Percentiles rank a stretch among this genome's conserved stretches.
These are phyloP conservation scores for Jaltomata sinuosa DNA, from an alignment of 257 asterid genomes.

Conservation along the genomic window DNA sequence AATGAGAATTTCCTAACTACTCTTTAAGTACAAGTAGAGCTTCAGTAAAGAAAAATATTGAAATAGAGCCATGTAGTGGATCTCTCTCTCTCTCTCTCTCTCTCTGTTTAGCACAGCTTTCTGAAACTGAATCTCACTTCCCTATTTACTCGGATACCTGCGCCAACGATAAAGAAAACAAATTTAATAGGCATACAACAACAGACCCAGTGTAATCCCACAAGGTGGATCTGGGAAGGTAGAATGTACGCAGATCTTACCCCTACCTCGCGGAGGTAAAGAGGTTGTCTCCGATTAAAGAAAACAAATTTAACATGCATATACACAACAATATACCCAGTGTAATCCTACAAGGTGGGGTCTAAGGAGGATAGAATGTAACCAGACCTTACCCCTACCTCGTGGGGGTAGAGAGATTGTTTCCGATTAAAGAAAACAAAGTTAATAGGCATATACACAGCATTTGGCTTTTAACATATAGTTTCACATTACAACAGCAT, in stretches of 20 bases:
- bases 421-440: no score
- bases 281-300: no score
- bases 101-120: not conserved
- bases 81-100: no score
- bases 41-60: not conserved
- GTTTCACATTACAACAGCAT: not conserved
- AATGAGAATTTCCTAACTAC: not conserved
- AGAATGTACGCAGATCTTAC: no score
- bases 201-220: no score
- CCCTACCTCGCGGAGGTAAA: no score
- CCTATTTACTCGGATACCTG: not conserved
- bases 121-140: not conserved
- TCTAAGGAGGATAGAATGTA: no score
- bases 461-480: not conserved
- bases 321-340: not conserved
- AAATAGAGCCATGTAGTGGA: not conserved
- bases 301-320: no score
- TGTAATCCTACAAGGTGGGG: no score
- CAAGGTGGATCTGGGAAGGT: no score
- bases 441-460: not conserved
- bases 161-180: not conserved
- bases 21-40: not conserved
- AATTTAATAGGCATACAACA: not conserved
- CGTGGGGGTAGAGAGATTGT: no score
- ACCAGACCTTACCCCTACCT: no score